Evolutionary conservation across 2,329 filamentous ascomycete species (phyloP), one percentile per base, ranked within the genome.

Genomic region (Penicillium palitans): DNA sequence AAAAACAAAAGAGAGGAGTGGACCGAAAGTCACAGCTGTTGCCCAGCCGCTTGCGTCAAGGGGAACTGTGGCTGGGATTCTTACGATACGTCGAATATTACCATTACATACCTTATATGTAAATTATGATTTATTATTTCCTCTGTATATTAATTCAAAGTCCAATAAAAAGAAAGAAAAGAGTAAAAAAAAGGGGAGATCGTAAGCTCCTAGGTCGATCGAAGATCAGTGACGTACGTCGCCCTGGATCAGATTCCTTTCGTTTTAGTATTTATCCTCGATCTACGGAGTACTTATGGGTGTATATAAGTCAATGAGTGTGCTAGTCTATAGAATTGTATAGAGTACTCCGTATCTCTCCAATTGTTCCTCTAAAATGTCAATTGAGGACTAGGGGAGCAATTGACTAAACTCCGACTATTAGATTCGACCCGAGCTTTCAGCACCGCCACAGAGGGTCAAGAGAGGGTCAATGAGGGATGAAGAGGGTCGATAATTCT

Each of bases 1-100:
- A 24, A 52, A 58, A 37, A 46, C 9, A 47, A 45, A 49, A 21
- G 51, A 59, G 50, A 55, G 55, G 50, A 55, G 57, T 57, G 59
- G 57, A 47, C 40, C 52, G 39, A 61, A 60, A 57, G 53, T 35
- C 45, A 54, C 40, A 54, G 56, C 49, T 47, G 29, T 54, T 41
- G 21, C 53, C 56, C 64, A 66, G 67, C 65, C 67, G 67, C 63
- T 69, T 70, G 68, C 65, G 67, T 69, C 66, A 67, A 68, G 58
- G 45, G 54, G 55, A 60, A 46, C 41, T 52, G 66, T 64, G 62
- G 67, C 62, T 68, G 60, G 63, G 39, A 35, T 53, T 29, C 19
- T 55, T 57, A 62, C 52, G 27, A 41, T 55, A 25, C 31, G 27
- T 13, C 24, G 17, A 17, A 48, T 37, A 39, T 44, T 55, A 40